A percentile compares a stretch with the other conserved stretches of the same genome.
phyloP scores from a whole-genome alignment of 441 rosid species.

The Adansonia grandidieri region DNA sequence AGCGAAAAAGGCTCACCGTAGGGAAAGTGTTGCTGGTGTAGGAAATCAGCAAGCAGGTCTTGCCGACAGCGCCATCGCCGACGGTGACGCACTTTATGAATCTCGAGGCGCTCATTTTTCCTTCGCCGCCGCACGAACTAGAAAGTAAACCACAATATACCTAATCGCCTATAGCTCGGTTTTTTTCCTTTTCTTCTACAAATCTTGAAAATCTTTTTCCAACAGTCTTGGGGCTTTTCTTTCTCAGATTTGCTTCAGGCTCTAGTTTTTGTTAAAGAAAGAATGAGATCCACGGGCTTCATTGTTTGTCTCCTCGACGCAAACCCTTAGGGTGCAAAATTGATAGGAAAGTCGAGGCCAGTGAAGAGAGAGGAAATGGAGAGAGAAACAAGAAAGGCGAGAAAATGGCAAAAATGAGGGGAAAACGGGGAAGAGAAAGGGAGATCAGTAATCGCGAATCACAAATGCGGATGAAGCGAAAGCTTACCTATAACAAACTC shows the following conservation, averaged over 20 bases:
- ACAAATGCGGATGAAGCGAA: constrained; percentile 16
- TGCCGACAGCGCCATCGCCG: constrained; percentile 96
- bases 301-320: neutral
- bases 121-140: constrained; percentile 8
- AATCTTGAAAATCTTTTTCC: constrained; percentile 6
- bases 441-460: neutral
- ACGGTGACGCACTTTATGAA: constrained; percentile 97
- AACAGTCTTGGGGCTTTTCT: constrained; percentile 5
- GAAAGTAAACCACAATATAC: constrained; percentile 5
- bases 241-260: constrained; percentile 19
- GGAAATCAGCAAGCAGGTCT: constrained; percentile 94
- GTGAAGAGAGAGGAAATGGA: neutral
- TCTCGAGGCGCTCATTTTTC: constrained; percentile 84
- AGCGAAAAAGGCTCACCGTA: constrained; percentile 49
- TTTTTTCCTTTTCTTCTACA: constrained; percentile 13
- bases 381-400: constrained; percentile 17
- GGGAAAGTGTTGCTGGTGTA: constrained; percentile 98
- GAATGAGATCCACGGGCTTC: constrained; percentile 6
- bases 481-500: constrained; percentile 37
- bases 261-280: neutral
- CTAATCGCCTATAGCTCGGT: neutral
- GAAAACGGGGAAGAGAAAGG: neutral
- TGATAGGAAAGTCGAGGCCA: neutral
- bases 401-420: constrained; percentile 13
- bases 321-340: constrained; percentile 3